phyloP scores from a whole-genome alignment of 192 early-diverging fungal genomes.

The Tieghemiomyces parasiticus region DNA sequence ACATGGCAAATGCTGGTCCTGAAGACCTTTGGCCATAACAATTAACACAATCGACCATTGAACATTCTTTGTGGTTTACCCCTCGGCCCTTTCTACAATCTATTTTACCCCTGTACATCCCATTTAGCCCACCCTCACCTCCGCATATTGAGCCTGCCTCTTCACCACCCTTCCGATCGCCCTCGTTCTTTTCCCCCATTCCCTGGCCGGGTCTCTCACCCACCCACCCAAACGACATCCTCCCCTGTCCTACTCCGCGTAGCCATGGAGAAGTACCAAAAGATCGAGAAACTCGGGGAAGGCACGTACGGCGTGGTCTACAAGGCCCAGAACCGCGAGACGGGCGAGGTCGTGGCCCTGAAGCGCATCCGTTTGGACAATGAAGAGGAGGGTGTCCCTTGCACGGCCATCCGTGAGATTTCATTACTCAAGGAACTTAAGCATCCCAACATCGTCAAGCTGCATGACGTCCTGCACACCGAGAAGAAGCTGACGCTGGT shows the following conservation, averaged over 20 bases:
- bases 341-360: constrained; percentile 91
- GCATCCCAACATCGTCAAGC: constrained; percentile 54
- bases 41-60: no score
- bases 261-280: neutral
- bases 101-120: no score
- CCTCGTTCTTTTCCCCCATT: no score
- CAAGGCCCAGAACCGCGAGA: constrained; percentile 94
- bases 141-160: no score
- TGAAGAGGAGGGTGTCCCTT: constrained; percentile 69
- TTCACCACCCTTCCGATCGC: no score
- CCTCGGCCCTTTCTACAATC: no score
- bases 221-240: no score
- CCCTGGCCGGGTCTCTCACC: no score
- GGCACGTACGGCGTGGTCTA: constrained; percentile 98
- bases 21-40: no score
- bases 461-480: constrained; percentile 95
- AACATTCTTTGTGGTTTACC: no score
- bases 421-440: constrained; percentile 69
- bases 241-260: neutral
- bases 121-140: no score
- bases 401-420: constrained; percentile 69
- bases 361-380: constrained; percentile 88
- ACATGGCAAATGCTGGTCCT: no score
- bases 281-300: constrained; percentile 14
- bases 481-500: constrained; percentile 97